Conservation (phyloP, 192 early-diverging fungal genomes). For the Spizellomyces sp. region DNA sequence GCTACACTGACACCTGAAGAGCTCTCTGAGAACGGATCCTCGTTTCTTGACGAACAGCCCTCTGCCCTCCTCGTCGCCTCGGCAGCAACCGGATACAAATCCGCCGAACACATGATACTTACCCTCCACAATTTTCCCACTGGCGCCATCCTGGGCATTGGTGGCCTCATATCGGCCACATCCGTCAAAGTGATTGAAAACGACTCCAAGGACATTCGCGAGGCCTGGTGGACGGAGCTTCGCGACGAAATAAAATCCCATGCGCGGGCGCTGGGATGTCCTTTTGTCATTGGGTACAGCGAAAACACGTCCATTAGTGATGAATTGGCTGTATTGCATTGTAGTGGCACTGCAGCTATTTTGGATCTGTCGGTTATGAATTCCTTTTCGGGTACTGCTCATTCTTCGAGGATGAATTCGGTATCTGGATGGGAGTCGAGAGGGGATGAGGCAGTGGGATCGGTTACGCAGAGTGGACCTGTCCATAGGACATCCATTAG, state of each 20-base stretch:
- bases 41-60: slow-evolving; percentile 2
- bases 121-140: slow-evolving; percentile 57
- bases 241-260: slow-evolving; percentile 80
- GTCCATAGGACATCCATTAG: slow-evolving; percentile 11
- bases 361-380: slow-evolving; percentile 47
- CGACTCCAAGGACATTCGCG: slow-evolving; percentile 51
- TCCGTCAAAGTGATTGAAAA: slow-evolving; percentile 66
- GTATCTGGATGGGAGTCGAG: background rate
- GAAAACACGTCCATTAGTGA: slow-evolving; percentile 67
- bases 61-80: slow-evolving; percentile 8
- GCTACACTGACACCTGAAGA: background rate
- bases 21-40: background rate
- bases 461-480: background rate
- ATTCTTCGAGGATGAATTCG: slow-evolving; percentile 6
- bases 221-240: slow-evolving; percentile 73
- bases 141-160: slow-evolving; percentile 50
- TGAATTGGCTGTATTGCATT: slow-evolving; percentile 67
- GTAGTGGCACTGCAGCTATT: slow-evolving; percentile 74
- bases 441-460: background rate
- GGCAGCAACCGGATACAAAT: slow-evolving; percentile 29
- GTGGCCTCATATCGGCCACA: slow-evolving; percentile 64
- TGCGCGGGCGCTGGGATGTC: slow-evolving; percentile 67
- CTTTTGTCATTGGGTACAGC: slow-evolving; percentile 73
- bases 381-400: background rate
- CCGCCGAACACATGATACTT: slow-evolving; percentile 43